These are phyloP conservation scores for Canna indica DNA, from an alignment of 176 grass and related monocot species.

Conservation along the genomic window DNA sequence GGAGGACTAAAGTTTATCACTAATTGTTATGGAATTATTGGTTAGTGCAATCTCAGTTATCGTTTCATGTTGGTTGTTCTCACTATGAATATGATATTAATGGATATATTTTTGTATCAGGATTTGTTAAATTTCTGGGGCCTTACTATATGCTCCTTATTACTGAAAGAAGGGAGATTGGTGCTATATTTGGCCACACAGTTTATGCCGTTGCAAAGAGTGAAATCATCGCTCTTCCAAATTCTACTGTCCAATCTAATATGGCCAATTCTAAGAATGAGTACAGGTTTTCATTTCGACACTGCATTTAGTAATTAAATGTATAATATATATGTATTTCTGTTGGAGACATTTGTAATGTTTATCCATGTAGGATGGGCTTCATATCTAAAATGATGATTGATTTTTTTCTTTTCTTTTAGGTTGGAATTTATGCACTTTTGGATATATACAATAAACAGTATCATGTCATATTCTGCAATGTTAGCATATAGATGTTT, in stretches of 20 bases:
- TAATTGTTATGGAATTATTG: conserved; percentile 23
- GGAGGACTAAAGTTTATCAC: conserved; percentile 25
- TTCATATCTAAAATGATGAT: background rate
- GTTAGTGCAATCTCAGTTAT: conserved; percentile 1
- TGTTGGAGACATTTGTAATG: background rate
- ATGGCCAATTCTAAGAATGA: conserved; percentile 38
- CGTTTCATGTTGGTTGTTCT: background rate
- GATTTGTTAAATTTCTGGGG: conserved; percentile 84
- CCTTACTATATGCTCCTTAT: conserved; percentile 95
- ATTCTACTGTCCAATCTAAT: conserved; percentile 35
- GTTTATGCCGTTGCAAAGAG: conserved; percentile 71
- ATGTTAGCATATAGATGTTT: background rate
- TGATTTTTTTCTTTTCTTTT: background rate
- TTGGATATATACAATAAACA: background rate
- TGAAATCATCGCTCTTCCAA: conserved; percentile 49
- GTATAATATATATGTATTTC: background rate
- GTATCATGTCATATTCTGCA: background rate
- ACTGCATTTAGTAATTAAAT: background rate
- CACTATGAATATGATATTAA: conserved; percentile 1
- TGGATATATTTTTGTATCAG: conserved; percentile 24
- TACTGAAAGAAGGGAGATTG: conserved; percentile 67
- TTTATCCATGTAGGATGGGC: background rate
- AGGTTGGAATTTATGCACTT: background rate
- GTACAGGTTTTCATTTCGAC: conserved; percentile 34
- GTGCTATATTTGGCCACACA: conserved; percentile 70